Evolutionary conservation across 2,329 filamentous ascomycete species (phyloP), one percentile per base, ranked within the genome.

Genomic region (Cladorrhinum sp.): DNA sequence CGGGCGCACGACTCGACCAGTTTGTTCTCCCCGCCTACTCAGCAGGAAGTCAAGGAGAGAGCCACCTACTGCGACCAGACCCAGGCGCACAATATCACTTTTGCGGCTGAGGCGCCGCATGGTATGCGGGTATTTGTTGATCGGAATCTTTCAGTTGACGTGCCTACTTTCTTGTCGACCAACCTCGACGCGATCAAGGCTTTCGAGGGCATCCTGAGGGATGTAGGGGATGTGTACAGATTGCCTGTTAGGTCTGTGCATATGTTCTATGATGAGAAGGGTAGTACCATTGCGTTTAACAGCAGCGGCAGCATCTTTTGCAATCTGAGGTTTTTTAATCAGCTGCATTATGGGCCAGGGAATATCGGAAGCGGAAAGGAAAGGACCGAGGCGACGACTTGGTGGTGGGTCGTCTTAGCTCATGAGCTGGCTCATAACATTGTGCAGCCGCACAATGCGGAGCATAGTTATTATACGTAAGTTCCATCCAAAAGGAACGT

Each of bases 391-490:
- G 91, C 91, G 2, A 79, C 86, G 60, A 84, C 89, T 1, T 96
- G 93, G 80, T 98, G 94, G 94, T 97, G 90, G 85, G 90, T 96
- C 65, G 92, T 95, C n/a, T 74, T 97, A 63, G 96, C 92, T 64
- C 95, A 99, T 73, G 96, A 99, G 77, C 77, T 99, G 73, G 93
- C 95, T 61, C 95, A 99, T 76, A 99, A 99, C 73, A 77, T 99
- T 58, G 91, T 96, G 8, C 76, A 78, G 39, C 82, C 86, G 64
- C 94, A 98, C 74, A 89, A 88, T 70, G 80, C 89, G 16, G 84
- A 89, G 58, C 92, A 96, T 74, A 90, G 87, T 69, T 96, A 88
- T 72, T 96, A 95, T 71, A 94, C 88, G 77, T 87, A 76, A 74
- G 82, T 77, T 2, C 18, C 46, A 33, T 24, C 9, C 26, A 9